Base-by-base conservation (phyloP, 163 green algal genomes). In the Picocystis sp. region DNA sequence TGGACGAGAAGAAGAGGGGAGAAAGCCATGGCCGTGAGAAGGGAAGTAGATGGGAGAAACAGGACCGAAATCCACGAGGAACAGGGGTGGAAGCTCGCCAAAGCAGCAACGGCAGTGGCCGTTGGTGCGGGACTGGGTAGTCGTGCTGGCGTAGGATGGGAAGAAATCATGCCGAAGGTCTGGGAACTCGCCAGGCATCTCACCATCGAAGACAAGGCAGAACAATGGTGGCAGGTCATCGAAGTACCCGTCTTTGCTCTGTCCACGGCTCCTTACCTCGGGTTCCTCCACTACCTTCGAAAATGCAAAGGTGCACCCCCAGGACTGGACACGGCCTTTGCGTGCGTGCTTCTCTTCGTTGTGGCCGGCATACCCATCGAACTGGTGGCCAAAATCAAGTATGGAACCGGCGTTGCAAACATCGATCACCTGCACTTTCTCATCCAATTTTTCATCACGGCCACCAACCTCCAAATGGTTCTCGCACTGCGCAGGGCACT, bases 171-270 rank as follows among this genome's bases (percentile, higher is more conserved):
- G n/a, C n/a, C n/a, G n/a, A n/a, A n/a, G n/a, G n/a, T n/a, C n/a
- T n/a, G n/a, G n/a, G n/a, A n/a, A n/a, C n/a, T n/a, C n/a, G n/a
- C n/a, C n/a, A n/a, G n/a, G n/a, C n/a, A n/a, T n/a, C n/a, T n/a
- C n/a, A n/a, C n/a, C n/a, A n/a, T n/a, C n/a, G n/a, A n/a, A n/a
- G n/a, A n/a, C n/a, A n/a, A n/a, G n/a, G n/a, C n/a, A n/a, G n/a
- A n/a, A n/a, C n/a, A n/a, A n/a, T n/a, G n/a, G n/a, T n/a, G n/a
- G n/a, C n/a, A n/a, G n/a, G n/a, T n/a, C n/a, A n/a, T n/a, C n/a
- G n/a, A n/a, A n/a, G n/a, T n/a, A n/a, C n/a, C n/a, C n/a, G n/a
- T 61, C 13, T 61, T 61, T 25, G 43, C 54, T 9, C 25, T 61
- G 13, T 47, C 21, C 19, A 35, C 54, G 43, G 54, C 29, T 8